phyloP scores from a whole-genome alignment of 2,329 filamentous ascomycete species.

The Diaporthe nobilis region DNA sequence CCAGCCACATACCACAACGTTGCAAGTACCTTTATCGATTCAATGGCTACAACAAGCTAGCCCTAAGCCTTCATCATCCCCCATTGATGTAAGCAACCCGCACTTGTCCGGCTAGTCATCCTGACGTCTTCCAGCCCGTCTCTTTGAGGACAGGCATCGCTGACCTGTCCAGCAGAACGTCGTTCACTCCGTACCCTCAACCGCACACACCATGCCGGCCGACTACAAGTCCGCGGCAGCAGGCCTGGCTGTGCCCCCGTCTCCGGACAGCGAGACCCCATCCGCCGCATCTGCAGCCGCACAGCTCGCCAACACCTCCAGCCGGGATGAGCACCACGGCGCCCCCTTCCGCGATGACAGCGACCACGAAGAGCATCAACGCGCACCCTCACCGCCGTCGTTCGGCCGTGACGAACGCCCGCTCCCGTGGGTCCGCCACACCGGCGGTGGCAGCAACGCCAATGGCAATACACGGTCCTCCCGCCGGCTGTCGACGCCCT shows the following conservation, averaged over 20 bases:
- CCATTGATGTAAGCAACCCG: constrained; percentile 1
- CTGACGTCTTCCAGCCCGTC: background rate
- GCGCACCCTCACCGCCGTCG: background rate
- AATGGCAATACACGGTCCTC: constrained; percentile 46
- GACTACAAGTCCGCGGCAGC: constrained; percentile 66
- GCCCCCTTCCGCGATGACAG: constrained; percentile 45
- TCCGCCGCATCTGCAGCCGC: constrained; percentile 51
- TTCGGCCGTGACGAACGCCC: background rate
- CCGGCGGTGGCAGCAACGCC: background rate
- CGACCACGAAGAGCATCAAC: constrained; percentile 1
- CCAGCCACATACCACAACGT: background rate
- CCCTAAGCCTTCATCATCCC: background rate
- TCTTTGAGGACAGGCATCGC: background rate
- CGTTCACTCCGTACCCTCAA: constrained; percentile 15
- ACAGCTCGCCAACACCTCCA: constrained; percentile 43
- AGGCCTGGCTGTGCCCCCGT: constrained; percentile 61
- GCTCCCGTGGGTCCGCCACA: constrained; percentile 54
- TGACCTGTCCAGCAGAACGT: background rate
- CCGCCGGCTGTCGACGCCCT: constrained; percentile 60
- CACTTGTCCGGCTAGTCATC: background rate
- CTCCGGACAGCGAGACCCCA: constrained; percentile 47
- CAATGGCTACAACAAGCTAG: constrained; percentile 36
- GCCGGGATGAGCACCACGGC: constrained; percentile 28
- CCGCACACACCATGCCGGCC: constrained; percentile 59
- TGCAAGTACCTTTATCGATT: background rate